Percentiles rank a stretch among this genome's conserved stretches.
Conservation (phyloP, 495 filamentous ascomycete genomes). For the Aspergillus mulundensis region DNA sequence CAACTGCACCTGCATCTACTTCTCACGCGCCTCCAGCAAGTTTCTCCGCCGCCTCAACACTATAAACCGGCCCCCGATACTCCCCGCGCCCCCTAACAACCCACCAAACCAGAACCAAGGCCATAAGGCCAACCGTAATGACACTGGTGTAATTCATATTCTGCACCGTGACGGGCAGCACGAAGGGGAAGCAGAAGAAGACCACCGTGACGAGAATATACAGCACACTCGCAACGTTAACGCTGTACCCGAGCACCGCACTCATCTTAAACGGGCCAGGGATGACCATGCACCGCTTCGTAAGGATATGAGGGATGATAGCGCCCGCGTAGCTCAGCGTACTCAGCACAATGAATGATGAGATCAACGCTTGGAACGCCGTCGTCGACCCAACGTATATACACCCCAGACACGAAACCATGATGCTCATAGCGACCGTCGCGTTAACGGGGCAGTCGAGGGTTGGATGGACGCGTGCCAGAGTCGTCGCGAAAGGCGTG, state of each 20-base stretch:
- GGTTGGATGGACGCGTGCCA: slow-evolving; percentile 35
- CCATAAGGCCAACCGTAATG: slow-evolving; percentile 41
- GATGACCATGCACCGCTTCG: slow-evolving; percentile 56
- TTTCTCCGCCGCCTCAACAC: slow-evolving; percentile 5
- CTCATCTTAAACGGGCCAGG: slow-evolving; percentile 66
- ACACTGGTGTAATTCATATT: slow-evolving; percentile 72
- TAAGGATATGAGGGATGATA: slow-evolving; percentile 69
- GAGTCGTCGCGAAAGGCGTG: slow-evolving; percentile 39
- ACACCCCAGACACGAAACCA: slow-evolving; percentile 64
- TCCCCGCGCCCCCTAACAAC: background rate
- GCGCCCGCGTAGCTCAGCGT: slow-evolving; percentile 71
- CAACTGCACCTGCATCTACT: too few relatives aligned
- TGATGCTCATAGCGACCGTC: slow-evolving; percentile 54
- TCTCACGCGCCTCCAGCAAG: too few relatives aligned
- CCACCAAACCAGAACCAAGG: background rate
- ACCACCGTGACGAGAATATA: slow-evolving; percentile 68
- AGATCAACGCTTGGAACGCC: slow-evolving; percentile 71
- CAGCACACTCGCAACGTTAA: slow-evolving; percentile 56
- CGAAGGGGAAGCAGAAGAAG: slow-evolving; percentile 75
- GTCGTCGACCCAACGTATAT: slow-evolving; percentile 70
- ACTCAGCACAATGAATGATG: slow-evolving; percentile 67
- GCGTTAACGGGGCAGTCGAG: slow-evolving; percentile 64
- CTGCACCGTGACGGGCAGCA: slow-evolving; percentile 47
- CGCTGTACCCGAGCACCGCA: slow-evolving; percentile 49
- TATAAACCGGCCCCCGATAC: slow-evolving; percentile 4